These are phyloP conservation scores for Aspergillus unguis DNA, from an alignment of 2,329 filamentous ascomycete genomes.

Conservation along the genomic window DNA sequence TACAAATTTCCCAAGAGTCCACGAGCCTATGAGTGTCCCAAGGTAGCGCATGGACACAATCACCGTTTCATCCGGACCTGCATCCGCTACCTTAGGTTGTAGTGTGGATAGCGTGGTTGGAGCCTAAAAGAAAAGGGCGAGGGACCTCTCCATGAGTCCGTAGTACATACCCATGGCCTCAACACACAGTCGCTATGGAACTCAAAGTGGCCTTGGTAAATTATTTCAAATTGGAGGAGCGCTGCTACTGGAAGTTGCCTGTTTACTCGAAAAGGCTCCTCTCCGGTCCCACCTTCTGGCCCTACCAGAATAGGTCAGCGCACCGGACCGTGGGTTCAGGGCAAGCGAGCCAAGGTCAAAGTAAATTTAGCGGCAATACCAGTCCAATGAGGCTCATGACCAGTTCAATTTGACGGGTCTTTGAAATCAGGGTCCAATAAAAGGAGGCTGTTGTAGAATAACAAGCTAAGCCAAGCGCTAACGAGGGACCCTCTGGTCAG, in stretches of 20 bases:
- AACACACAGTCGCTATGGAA: too few species aligned
- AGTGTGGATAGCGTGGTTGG: too few species aligned
- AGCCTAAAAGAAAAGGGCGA: too few species aligned
- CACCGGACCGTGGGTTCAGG: not conserved
- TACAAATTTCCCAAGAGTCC: too few species aligned
- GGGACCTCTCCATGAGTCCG: too few species aligned
- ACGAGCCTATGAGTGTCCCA: too few species aligned
- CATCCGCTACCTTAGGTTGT: too few species aligned
- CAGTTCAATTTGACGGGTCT: conserved; percentile 5
- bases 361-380: conserved; percentile 1
- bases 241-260: not conserved
- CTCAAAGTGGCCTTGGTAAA: not conserved
- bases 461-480: conserved; percentile 2
- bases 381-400: conserved; percentile 12
- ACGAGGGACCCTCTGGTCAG: conserved; percentile 4
- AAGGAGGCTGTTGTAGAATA: not conserved
- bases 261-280: not conserved
- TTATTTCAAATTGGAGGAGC: not conserved
- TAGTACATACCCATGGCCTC: too few species aligned
- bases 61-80: too few species aligned
- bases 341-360: not conserved
- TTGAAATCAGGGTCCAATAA: not conserved
- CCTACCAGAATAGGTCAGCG: not conserved
- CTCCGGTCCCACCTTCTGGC: not conserved
- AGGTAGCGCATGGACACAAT: too few species aligned